Percentiles rank a stretch among this genome's conserved stretches.
phyloP scores from a whole-genome alignment of 2,329 filamentous ascomycete species.

The Aspergillus alliaceus region DNA sequence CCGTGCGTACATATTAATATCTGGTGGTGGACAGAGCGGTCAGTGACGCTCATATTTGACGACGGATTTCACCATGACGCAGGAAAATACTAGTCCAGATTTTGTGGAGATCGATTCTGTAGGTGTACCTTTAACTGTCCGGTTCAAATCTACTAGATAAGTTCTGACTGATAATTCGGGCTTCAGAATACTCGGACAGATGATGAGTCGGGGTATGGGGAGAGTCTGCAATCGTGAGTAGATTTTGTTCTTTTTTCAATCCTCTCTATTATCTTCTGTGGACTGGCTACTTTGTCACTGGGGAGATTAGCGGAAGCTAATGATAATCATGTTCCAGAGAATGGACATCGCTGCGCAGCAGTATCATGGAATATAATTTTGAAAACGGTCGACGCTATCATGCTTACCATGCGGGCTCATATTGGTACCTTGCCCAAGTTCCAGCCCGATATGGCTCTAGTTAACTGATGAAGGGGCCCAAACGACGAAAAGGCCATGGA shows the following conservation, averaged over 20 bases:
- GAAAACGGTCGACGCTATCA: conserved; percentile 34
- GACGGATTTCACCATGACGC: neutral
- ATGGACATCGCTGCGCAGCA: neutral
- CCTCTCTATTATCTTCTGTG: neutral
- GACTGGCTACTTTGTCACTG: too few species aligned
- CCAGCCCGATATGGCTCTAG: too few species aligned
- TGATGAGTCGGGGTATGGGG: neutral
- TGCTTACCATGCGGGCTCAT: conserved; percentile 29
- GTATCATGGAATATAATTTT: conserved; percentile 27
- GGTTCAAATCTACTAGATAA: too few species aligned
- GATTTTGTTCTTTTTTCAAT: too few species aligned
- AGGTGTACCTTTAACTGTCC: too few species aligned
- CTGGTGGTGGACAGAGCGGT: neutral
- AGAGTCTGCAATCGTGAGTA: neutral
- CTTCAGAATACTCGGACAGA: neutral
- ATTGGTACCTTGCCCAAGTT: too few species aligned
- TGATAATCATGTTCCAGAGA: neutral
- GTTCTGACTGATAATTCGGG: neutral
- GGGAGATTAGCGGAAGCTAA: neutral
- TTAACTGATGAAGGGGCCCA: conserved; percentile 12
- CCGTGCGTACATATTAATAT: neutral
- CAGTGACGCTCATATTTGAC: neutral
- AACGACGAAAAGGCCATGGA: conserved; percentile 24
- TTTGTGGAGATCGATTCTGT: neutral
- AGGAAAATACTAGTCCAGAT: neutral